Base-by-base conservation (phyloP, 805 yeast genomes). In the Isabelozyma gotoi region DNA sequence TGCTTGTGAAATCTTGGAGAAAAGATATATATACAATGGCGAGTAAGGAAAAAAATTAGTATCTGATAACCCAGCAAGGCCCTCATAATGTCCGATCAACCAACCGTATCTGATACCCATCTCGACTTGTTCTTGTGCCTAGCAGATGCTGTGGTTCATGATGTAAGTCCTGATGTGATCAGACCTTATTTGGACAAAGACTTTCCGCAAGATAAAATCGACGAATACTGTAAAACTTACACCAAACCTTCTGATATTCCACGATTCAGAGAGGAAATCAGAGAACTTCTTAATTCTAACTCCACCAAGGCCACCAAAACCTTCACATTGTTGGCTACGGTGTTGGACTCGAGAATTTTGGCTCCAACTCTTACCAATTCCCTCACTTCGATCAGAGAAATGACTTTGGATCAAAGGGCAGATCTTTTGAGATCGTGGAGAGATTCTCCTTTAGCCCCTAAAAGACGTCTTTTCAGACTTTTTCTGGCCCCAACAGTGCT, bases 351-450 rank as follows among this genome's bases (percentile, higher is more conserved):
- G 27, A 56, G 69, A 39, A 41, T 67, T 7, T 45, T 58, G 12
- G 57, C 68, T 27, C 73, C 68, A 3, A 49, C 57, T 0, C 49
- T 68, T 29, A 65, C 75, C n/a, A 55, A 54, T n/a, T 54, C 71
- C 7, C 48, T 63, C 10, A 70, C 65, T 18, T 53, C 63, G 19
- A 41, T 72, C 5, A 49, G 59, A 15, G 74, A 72, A 12, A 72
- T 72, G 77, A 39, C 61, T 5, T 14, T 45, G 10, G 47, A 47
- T 2, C 69, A 76, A 47, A 55, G 69, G 15, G 66, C 57, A 37
- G 46, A 40, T 2, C 44, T 75, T 14, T 47, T 78, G 21, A 43
- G 39, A 4, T 45, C 63, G 4, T 74, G 80, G 80, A 55, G 69
- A 29, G 60, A 60, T 44, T 73, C 81, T 7, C 69, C 70, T 2